phyloP scores from a whole-genome alignment of 805 yeast genomes.

The Clavispora asparagi region DNA sequence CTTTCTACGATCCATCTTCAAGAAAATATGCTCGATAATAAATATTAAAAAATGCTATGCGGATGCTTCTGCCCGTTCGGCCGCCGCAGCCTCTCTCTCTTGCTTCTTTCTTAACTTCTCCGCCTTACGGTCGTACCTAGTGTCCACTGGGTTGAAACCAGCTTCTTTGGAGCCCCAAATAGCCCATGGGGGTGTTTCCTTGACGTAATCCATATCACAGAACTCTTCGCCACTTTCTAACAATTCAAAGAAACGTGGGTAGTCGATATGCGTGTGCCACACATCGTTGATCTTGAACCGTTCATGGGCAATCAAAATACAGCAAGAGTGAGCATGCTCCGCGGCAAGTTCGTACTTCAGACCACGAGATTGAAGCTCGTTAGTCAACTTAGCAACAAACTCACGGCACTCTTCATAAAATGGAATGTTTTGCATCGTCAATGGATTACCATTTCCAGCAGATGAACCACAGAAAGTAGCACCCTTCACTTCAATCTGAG shows the following conservation, averaged over 20 bases:
- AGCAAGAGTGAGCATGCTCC: constrained; percentile 93
- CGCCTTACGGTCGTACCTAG: constrained; percentile 59
- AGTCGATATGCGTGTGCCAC: constrained; percentile 90
- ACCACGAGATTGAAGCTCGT: constrained; percentile 61
- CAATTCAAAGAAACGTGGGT: constrained; percentile 66
- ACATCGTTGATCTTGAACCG: constrained; percentile 63
- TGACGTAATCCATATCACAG: constrained; percentile 72
- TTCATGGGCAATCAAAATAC: constrained; percentile 75
- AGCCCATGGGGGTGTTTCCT: constrained; percentile 88
- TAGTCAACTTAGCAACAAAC: constrained; percentile 62
- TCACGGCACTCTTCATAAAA: constrained; percentile 83
- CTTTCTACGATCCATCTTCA: no score
- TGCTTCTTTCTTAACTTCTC: constrained; percentile 47
- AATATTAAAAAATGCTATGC: neutral
- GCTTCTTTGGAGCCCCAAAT: constrained; percentile 79
- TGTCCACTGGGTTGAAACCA: constrained; percentile 87
- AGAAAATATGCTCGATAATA: neutral
- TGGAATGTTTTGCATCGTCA: constrained; percentile 94
- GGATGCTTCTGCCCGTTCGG: neutral
- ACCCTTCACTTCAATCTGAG: constrained; percentile 89
- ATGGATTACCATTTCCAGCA: constrained; percentile 74
- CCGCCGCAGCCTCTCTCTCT: constrained; percentile 26
- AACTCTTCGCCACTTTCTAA: constrained; percentile 62
- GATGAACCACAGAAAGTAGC: constrained; percentile 95
- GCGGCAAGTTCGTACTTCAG: constrained; percentile 80